Base-by-base conservation (phyloP, 352 stramenopile genomes). In the Phytophthora pinifolia region DNA sequence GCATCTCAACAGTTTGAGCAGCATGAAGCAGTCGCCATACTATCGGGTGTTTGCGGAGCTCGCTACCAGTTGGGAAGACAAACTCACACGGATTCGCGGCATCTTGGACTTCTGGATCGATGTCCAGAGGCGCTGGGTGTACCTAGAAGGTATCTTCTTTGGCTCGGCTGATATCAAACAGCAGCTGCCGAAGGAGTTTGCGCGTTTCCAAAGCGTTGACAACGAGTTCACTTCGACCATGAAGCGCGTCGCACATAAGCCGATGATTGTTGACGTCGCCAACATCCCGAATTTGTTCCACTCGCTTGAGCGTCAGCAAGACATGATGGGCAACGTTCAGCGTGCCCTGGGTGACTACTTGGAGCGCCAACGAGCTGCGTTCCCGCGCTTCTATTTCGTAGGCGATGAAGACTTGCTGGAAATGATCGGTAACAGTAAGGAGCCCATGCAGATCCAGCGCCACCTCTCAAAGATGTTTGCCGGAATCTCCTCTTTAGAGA, bases 351-450 rank as follows among this genome's bases (percentile, higher is more conserved):
- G 98, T 53, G 95, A 99, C 59, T 99, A 99, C 68, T 82, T 99
- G 8, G 97, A 99, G 67, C 98, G 96, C 13, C 97, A 99, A 73
- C 87, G 98, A 34, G 90, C 86, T 44, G 89, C 92, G 36, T 98
- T 99, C 55, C 89, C 70, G 67, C 94, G 98, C n/a, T 99, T 99
- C 67, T 99, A 99, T 70, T 99, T 99, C 59, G 88, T 99, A 9
- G 98, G 97, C 41, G 98, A 99, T 65, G 98, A 99, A 80, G 98
- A 99, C 77, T 86, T 99, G 46, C 85, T 99, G 17, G 98, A 99
- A 75, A 99, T 99, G 71, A 98, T 99, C 46, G 98, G 98, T 25
- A 99, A 99, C 70, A 96, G 96, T 55, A 97, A 98, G 54, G 96
- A 99, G 59, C 98, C 98, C 8, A 86, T 94, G 46, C 98, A 99